Evolutionary conservation across 1,284 basidiomycete genomes (phyloP), one percentile per base, ranked within the genome.

Genomic region (Puccinia novopanici): DNA sequence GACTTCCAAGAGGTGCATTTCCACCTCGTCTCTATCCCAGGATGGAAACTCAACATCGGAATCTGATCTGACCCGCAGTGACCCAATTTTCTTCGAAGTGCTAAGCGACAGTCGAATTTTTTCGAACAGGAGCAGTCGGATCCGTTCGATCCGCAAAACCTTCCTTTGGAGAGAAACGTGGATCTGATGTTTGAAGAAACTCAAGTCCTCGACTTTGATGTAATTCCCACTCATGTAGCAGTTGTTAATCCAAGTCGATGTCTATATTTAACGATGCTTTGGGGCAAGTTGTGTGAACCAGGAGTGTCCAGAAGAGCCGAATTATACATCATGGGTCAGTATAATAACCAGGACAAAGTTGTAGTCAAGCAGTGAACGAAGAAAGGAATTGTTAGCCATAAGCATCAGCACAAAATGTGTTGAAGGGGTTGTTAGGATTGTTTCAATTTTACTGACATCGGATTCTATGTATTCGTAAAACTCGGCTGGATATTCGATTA

Each of bases 11-110:
- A 79, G 27, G 50, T 59, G 63, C 68, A 42, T 61, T 30, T 42
- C 55, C n/a, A 79, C 42, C 24, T 79, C 77, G 65, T 72, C 77
- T 61, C n/a, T 13, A 54, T 75, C 73, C 54, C 73, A 75, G 22
- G 9, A 30, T 48, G 27, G n/a, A 15, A 9, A 3, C 13, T 19
- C 22, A 48, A 42, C 24, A 40, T 61, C 48, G 13, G 27, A 59
- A 24, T 59, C 45, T 17, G 27, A 24, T n/a, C 17, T 61, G 13
- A n/a, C 27, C 24, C 27, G 40, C 15, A 30, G 6, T 24, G 30
- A 59, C 27, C 17, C 40, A 30, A 37, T 70, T 42, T 67, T 54
- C 15, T 37, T 45, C n/a, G 42, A 57, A 24, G 8, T 77, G 19
- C 50, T 55, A 2, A 72, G 34, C 52, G 50, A 55, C 70, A 30